Percentiles rank a stretch among this genome's conserved stretches.
phyloP scores from a whole-genome alignment of 192 early-diverging fungal genomes.

The Rhizophagus clarus region DNA sequence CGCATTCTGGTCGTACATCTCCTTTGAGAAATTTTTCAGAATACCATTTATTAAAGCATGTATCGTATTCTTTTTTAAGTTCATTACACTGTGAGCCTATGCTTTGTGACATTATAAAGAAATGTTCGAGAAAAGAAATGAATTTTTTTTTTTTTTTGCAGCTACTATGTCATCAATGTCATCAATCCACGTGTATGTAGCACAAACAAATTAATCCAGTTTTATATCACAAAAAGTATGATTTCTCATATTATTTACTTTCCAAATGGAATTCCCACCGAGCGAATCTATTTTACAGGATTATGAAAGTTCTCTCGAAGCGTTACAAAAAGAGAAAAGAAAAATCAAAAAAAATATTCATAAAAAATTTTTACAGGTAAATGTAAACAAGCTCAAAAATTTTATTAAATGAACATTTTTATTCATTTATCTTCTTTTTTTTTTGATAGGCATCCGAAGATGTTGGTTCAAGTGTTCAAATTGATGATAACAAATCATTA shows the following conservation, averaged over 20 bases:
- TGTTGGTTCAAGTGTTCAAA: not conserved
- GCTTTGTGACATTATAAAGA: slow-evolving; percentile 54
- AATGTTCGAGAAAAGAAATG: too few relatives aligned
- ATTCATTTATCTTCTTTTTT: too few relatives aligned
- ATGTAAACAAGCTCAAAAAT: too few relatives aligned
- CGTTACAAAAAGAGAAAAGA: not conserved
- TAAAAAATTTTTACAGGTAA: not conserved
- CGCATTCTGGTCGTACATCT: slow-evolving; percentile 75
- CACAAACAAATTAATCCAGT: too few relatives aligned
- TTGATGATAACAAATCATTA: not conserved
- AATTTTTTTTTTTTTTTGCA: too few relatives aligned
- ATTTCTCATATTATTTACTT: not conserved
- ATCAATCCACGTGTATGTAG: too few relatives aligned
- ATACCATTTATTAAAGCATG: slow-evolving; percentile 96
- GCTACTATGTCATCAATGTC: too few relatives aligned
- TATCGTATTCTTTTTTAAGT: slow-evolving; percentile 85
- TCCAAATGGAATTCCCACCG: not conserved
- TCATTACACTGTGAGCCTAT: slow-evolving; percentile 74
- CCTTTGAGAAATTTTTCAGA: slow-evolving; percentile 93
- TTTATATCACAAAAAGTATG: too few relatives aligned
- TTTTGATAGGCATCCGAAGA: not conserved
- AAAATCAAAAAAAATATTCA: not conserved
- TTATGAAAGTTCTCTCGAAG: not conserved
- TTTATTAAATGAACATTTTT: too few relatives aligned
- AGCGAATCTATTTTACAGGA: not conserved